Evolutionary conservation across 306 rosid species (phyloP).

Genomic region (Rosa persica): DNA sequence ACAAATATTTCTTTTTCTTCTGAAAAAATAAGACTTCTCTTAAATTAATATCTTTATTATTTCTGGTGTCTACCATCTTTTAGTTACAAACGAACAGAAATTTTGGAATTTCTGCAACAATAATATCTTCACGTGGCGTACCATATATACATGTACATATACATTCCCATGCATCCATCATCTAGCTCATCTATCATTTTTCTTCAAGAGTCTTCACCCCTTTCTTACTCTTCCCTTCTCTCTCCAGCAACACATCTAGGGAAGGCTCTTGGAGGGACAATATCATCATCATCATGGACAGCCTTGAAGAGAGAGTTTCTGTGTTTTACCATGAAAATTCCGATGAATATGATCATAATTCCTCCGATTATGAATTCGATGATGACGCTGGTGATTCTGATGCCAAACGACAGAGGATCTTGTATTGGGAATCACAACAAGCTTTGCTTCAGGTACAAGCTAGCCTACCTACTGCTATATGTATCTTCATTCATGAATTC

Average conservation of each 20-base stretch:
- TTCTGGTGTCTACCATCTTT: background rate
- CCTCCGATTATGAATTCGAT: slow-evolving; percentile 23
- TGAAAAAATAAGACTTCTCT: background rate
- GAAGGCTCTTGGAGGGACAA: slow-evolving; percentile 8
- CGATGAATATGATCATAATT: slow-evolving; percentile 13
- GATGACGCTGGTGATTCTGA: background rate
- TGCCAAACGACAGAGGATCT: slow-evolving; percentile 23
- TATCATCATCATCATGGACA: slow-evolving; percentile 33
- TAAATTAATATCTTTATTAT: background rate
- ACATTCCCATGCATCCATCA: background rate
- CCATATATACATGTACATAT: background rate
- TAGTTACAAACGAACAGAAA: background rate
- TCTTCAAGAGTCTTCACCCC: background rate
- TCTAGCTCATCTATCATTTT: background rate
- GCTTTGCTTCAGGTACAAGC: slow-evolving; percentile 49
- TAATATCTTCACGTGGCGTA: background rate
- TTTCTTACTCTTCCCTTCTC: background rate
- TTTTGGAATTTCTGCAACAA: background rate
- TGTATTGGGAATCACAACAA: slow-evolving; percentile 64
- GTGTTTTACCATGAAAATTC: slow-evolving; percentile 34
- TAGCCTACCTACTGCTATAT: background rate
- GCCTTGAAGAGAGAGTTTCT: slow-evolving; percentile 51
- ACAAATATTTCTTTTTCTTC: background rate
- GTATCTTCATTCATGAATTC: background rate
- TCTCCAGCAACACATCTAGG: background rate